Evolutionary conservation across 129 eudicot genomes (phyloP).

Genomic region (Sambucus nigra): DNA sequence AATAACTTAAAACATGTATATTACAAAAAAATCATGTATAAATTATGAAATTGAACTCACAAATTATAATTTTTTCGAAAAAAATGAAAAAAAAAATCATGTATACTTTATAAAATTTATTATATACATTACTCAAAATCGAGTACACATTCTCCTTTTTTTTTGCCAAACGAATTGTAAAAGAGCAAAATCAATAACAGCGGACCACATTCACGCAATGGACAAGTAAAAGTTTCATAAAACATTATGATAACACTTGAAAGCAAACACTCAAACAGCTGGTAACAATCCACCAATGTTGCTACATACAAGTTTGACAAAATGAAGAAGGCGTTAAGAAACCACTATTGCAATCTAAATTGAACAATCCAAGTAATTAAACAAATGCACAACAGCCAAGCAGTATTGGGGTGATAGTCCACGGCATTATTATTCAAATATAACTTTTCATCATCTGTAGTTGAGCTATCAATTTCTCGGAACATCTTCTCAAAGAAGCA

Average conservation of each 20-base stretch:
- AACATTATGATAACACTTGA: not conserved
- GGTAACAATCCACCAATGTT: not conserved
- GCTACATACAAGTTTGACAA: not conserved
- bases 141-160: too few relatives aligned
- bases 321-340: not conserved
- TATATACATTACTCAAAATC: too few relatives aligned
- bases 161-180: too few relatives aligned
- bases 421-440: not conserved
- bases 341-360: not conserved
- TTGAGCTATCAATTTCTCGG: conserved; percentile 10
- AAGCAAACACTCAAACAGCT: not conserved
- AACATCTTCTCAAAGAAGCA: not conserved
- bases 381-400: not conserved
- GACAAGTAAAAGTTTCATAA: too few relatives aligned
- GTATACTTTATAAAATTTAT: too few relatives aligned
- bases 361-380: not conserved
- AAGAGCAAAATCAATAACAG: too few relatives aligned
- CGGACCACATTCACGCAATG: too few relatives aligned
- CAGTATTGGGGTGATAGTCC: not conserved
- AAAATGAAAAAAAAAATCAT: too few relatives aligned
- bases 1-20: too few relatives aligned
- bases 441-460: conserved; percentile 1
- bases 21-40: too few relatives aligned
- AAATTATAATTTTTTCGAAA: too few relatives aligned
- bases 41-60: too few relatives aligned